A percentile compares a stretch with the other conserved stretches of the same genome.
These are phyloP conservation scores for Leptomonas pyrrhocoris DNA, from an alignment of 208 protist genomes.

Conservation along the genomic window DNA sequence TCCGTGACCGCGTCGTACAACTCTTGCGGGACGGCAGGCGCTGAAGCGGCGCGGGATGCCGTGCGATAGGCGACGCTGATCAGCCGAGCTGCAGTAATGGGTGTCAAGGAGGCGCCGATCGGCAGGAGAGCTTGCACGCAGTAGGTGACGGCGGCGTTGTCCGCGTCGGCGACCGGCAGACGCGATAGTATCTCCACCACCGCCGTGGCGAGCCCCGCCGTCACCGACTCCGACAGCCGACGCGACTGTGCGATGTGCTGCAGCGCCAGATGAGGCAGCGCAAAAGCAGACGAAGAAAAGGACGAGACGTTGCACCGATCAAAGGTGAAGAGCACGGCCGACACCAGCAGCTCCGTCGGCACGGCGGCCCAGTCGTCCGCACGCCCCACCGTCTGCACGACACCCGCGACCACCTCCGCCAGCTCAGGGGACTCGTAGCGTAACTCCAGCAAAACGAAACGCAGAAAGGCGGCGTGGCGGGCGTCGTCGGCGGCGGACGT, in stretches of 20 bases:
- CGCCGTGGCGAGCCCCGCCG: constrained; percentile 6
- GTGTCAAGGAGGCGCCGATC: neutral
- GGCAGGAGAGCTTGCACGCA: constrained; percentile 14
- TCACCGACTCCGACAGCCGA: constrained; percentile 3
- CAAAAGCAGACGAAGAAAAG: neutral
- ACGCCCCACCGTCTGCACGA: constrained; percentile 34
- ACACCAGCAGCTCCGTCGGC: constrained; percentile 19
- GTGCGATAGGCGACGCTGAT: constrained; percentile 1
- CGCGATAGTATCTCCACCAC: constrained; percentile 10
- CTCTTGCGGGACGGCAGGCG: constrained; percentile 1
- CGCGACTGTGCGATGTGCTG: constrained; percentile 23
- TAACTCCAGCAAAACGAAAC: constrained; percentile 37
- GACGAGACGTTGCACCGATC: constrained; percentile 2
- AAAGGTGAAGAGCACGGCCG: constrained; percentile 18
- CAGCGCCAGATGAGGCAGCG: constrained; percentile 28
- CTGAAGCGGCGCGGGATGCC: neutral
- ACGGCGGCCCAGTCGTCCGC: constrained; percentile 1
- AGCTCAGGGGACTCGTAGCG: constrained; percentile 51
- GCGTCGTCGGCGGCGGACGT: neutral
- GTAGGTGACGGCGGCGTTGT: neutral
- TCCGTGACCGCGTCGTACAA: neutral
- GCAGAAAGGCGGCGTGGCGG: constrained; percentile 13
- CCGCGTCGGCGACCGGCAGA: neutral
- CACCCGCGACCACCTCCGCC: constrained; percentile 21
- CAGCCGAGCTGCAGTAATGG: constrained; percentile 3